Base-by-base conservation (phyloP, 2,329 filamentous ascomycete genomes). In the Penicillium janthinellum region DNA sequence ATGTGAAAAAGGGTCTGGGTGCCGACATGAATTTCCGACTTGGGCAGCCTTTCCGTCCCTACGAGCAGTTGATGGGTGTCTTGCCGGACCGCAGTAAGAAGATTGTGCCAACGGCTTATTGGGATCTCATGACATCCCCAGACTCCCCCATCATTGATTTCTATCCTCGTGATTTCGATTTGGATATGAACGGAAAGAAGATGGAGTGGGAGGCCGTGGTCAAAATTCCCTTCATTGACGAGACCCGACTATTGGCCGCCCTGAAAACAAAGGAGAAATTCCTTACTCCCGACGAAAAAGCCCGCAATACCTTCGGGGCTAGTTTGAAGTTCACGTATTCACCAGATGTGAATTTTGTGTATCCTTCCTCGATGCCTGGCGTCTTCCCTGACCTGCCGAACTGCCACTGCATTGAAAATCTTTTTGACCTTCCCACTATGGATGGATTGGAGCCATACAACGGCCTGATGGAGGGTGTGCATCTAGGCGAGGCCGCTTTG, bases 111-210 rank as follows among this genome's bases (percentile, higher is more conserved):
- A 77, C 79, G 38, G 87, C 92, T 4, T 98, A 96, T 76, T 91
- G 95, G 77, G 87, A 91, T 28, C 82, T 99, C 51, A 99, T 99
- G 95, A 97, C 92, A 1, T 90, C 90, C 57, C 84, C 89, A 1
- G 86, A 90, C 15, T 98, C 94, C 15, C 92, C 95, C 1, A 99
- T 99, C 74, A 90, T 96, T 71, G 95, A 99, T 73, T 99, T 99
- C 75, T 99, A 99, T 71, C 95, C 95, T 2, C 86, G 94, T 68
- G 95, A 99, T 70, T 99, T 99, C 71, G 92, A 96, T 66, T 83
- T 99, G 42, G 96, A 99, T 74, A 98, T 99, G 95, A 98, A 99
- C 69, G 96, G 95, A 60, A 99, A 99, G 82, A 99, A 96, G 80
- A 96, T 96, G 90, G 96, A 99, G 64, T 99, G 95, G 95, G 95